These are phyloP conservation scores for Psophocarpus tetragonolobus DNA, from an alignment of 306 rosid species.

Conservation along the genomic window DNA sequence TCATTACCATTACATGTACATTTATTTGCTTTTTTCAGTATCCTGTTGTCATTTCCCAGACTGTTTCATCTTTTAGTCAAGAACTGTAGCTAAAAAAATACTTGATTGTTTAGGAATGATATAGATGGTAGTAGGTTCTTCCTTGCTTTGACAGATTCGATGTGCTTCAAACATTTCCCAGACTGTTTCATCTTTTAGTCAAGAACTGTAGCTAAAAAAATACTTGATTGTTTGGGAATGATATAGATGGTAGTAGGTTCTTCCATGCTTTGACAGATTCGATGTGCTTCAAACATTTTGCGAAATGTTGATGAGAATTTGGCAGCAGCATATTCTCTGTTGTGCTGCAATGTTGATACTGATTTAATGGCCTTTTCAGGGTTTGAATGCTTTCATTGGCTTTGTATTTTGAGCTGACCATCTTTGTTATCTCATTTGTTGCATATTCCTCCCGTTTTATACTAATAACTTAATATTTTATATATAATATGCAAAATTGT, in stretches of 20 bases:
- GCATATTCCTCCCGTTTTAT: neutral
- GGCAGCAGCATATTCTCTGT: neutral
- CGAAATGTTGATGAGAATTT: neutral
- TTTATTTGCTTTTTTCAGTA: neutral
- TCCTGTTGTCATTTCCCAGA: neutral
- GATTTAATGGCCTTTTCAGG: neutral
- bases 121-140: neutral
- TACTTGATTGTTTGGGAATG: constrained; percentile 1
- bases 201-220: neutral
- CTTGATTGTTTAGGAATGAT: constrained; percentile 1
- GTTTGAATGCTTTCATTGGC: neutral
- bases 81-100: neutral
- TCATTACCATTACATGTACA: neutral
- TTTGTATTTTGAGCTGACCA: neutral
- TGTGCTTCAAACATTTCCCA: constrained; percentile 11
- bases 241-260: neutral
- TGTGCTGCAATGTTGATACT: neutral
- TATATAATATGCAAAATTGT: neutral
- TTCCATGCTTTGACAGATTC: neutral
- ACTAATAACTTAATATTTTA: neutral
- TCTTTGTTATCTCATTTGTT: neutral
- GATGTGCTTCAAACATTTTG: constrained; percentile 3
- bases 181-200: neutral
- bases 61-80: neutral
- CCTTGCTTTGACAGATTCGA: neutral